A percentile compares a stretch with the other conserved stretches of the same genome.
Conservation (phyloP, 768 basidiomycete genomes). For the Kwoniella botswanensis region DNA sequence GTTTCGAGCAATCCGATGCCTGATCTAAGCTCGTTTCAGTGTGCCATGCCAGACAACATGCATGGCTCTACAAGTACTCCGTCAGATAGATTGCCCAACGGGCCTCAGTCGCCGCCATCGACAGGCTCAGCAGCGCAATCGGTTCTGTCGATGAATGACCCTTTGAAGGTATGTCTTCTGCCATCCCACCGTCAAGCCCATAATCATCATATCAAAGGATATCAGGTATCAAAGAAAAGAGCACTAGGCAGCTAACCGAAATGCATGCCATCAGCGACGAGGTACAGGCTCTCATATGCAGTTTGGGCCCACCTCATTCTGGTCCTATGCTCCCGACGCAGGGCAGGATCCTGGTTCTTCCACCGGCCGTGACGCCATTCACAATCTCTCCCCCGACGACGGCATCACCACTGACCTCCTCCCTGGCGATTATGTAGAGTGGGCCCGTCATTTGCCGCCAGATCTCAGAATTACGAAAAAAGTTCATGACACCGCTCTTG, state of each 20-base stretch:
- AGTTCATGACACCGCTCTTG: conserved; percentile 17
- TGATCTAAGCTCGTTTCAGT: background rate
- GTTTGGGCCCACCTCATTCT: conserved; percentile 12
- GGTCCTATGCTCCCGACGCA: conserved; percentile 13
- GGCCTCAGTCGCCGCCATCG: background rate
- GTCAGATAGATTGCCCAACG: background rate
- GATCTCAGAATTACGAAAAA: conserved; percentile 10
- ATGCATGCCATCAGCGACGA: background rate
- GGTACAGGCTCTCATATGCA: conserved; percentile 16
- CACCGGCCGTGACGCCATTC: background rate
- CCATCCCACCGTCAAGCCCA: background rate
- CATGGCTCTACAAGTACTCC: background rate
- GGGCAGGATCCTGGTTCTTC: background rate
- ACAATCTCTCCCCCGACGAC: background rate
- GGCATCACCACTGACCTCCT: background rate
- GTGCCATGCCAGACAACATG: background rate
- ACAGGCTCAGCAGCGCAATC: background rate
- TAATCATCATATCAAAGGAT: background rate
- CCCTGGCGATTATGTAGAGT: conserved; percentile 13
- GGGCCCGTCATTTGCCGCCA: conserved; percentile 17
- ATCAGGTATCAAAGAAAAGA: too few relatives aligned
- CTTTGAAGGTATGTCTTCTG: conserved; percentile 8
- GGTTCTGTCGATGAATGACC: background rate
- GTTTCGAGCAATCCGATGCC: background rate
- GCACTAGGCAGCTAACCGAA: background rate